Percentiles rank a stretch among this genome's conserved stretches.
Evolutionary conservation across 2,329 filamentous ascomycete genomes (phyloP).

Genomic region (Stemphylium vesicarium): DNA sequence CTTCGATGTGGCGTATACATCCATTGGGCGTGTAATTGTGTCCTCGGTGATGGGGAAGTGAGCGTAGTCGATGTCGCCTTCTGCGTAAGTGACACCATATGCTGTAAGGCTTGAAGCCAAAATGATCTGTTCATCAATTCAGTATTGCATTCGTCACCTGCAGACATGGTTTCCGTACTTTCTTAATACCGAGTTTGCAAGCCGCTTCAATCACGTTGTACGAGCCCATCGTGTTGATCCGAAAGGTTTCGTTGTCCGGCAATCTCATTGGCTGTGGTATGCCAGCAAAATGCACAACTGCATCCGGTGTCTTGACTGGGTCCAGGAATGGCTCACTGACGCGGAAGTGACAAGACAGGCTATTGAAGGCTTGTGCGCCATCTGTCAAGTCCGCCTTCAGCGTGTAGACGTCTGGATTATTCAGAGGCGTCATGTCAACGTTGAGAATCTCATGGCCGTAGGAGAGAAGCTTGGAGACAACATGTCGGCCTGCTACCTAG

Average conservation of each 20-base stretch:
- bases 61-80: slow-evolving; percentile 62
- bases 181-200: slow-evolving; percentile 65
- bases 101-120: slow-evolving; percentile 64
- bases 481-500: slow-evolving; percentile 47
- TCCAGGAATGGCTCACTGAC: slow-evolving; percentile 52
- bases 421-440: slow-evolving; percentile 56
- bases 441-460: slow-evolving; percentile 61
- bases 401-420: slow-evolving; percentile 57
- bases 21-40: slow-evolving; percentile 63
- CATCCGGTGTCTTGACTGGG: slow-evolving; percentile 56
- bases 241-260: slow-evolving; percentile 65
- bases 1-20: slow-evolving; percentile 66
- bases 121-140: slow-evolving; percentile 50
- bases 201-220: slow-evolving; percentile 69
- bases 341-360: slow-evolving; percentile 62
- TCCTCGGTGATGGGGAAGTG: slow-evolving; percentile 65
- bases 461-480: slow-evolving; percentile 58
- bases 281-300: slow-evolving; percentile 64
- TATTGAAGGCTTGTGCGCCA: slow-evolving; percentile 62
- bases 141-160: background rate
- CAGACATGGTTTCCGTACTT: slow-evolving; percentile 33
- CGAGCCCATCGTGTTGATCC: slow-evolving; percentile 40
- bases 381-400: slow-evolving; percentile 63
- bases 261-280: slow-evolving; percentile 64
- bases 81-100: slow-evolving; percentile 64